Evolutionary conservation across 176 grass and related monocot genomes (phyloP).

Genomic region (Raddia guianensis): DNA sequence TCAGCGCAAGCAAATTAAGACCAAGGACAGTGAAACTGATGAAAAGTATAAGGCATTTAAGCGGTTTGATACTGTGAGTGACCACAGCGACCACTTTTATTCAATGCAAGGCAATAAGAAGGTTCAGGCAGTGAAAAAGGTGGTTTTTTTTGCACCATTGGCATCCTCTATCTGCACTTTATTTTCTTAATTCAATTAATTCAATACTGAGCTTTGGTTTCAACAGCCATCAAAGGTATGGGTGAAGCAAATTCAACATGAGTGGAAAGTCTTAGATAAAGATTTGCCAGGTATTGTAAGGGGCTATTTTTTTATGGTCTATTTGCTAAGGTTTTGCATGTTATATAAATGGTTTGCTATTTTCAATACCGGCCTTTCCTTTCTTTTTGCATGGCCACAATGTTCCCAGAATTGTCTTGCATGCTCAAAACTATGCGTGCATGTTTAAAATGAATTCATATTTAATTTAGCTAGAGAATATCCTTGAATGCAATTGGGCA

Average conservation of each 20-base stretch:
- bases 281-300: conserved; percentile 66
- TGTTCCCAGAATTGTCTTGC: background rate
- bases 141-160: conserved; percentile 31
- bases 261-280: conserved; percentile 81
- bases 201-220: conserved; percentile 17
- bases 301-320: background rate
- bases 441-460: conserved; percentile 17
- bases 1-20: conserved; percentile 36
- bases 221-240: conserved; percentile 70
- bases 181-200: conserved; percentile 21
- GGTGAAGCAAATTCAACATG: conserved; percentile 73
- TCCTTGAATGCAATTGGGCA: background rate
- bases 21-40: conserved; percentile 48
- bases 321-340: conserved; percentile 17
- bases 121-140: conserved; percentile 46
- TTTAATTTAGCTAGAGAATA: conserved; percentile 12
- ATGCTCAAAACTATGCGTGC: background rate
- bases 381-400: conserved; percentile 4
- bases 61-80: conserved; percentile 68
- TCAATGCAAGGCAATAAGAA: conserved; percentile 23
- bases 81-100: conserved; percentile 61
- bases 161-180: conserved; percentile 13
- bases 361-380: background rate
- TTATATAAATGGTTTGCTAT: conserved; percentile 18
- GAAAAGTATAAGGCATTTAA: conserved; percentile 67